Percentiles rank a stretch among this genome's conserved stretches.
Evolutionary conservation across 1,139 yeast species (phyloP).

Genomic region (Lodderomyces theae): DNA sequence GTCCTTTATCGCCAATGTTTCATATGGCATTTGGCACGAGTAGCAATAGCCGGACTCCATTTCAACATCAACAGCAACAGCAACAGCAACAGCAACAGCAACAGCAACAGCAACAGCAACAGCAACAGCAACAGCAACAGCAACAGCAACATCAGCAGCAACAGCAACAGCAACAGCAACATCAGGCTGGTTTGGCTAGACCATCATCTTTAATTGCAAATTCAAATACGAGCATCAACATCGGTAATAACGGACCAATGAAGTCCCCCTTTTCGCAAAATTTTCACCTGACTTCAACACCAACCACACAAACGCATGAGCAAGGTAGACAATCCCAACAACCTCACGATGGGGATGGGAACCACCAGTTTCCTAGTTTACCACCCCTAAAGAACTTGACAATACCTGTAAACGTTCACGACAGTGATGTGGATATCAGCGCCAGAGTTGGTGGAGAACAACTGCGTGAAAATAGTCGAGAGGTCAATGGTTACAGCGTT

Average conservation of each 20-base stretch:
- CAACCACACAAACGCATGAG: constrained; percentile 2
- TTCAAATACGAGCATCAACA: not conserved
- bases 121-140: not conserved
- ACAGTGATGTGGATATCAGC: not conserved
- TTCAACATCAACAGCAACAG: constrained; percentile 3
- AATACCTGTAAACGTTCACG: constrained; percentile 1
- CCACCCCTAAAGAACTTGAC: constrained; percentile 11
- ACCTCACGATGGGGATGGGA: too few relatives aligned
- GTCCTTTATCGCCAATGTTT: constrained; percentile 43
- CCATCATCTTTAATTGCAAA: too few relatives aligned
- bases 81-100: not conserved
- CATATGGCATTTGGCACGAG: constrained; percentile 36
- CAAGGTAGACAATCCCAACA: too few relatives aligned
- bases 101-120: constrained; percentile 4
- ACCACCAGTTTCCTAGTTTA: too few relatives aligned
- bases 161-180: not conserved
- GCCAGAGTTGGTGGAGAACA: not conserved
- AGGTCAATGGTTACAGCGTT: not conserved
- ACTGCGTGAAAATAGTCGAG: not conserved
- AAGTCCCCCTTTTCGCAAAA: not conserved
- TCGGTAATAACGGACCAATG: not conserved
- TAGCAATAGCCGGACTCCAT: not conserved
- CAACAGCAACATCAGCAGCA: constrained; percentile 3
- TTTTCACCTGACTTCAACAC: constrained; percentile 1
- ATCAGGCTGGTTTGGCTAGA: not conserved